These are phyloP conservation scores for Pseudonitzschia pungens DNA, from an alignment of 108 stramenopile species.

Conservation along the genomic window DNA sequence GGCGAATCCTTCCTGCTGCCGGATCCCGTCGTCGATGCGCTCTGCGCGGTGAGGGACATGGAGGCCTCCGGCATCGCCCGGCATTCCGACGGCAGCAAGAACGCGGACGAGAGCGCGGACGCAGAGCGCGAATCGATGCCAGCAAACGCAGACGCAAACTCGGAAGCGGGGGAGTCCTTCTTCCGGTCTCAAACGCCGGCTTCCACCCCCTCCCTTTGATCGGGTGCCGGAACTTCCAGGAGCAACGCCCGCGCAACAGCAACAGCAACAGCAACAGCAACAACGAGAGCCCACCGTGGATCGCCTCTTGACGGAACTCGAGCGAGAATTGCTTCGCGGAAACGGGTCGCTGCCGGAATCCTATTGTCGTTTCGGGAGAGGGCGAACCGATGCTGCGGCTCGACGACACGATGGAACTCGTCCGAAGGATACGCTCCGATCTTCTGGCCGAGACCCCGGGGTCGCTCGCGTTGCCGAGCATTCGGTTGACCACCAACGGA, in stretches of 20 bases:
- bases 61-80: constrained; percentile 19
- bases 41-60: constrained; percentile 54
- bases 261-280: not conserved
- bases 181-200: constrained; percentile 4
- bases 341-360: constrained; percentile 20
- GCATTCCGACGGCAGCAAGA: not conserved
- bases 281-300: constrained; percentile 44
- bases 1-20: constrained; percentile 63
- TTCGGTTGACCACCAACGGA: constrained; percentile 57
- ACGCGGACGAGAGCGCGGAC: not conserved
- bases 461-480: not conserved
- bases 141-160: constrained; percentile 17
- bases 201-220: constrained; percentile 12
- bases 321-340: not conserved
- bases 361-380: constrained; percentile 70
- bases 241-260: not conserved
- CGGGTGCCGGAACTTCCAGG: not conserved
- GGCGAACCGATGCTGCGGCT: constrained; percentile 74
- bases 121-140: constrained; percentile 10
- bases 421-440: constrained; percentile 2
- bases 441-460: not conserved
- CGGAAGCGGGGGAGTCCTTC: not conserved
- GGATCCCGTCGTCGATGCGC: constrained; percentile 41
- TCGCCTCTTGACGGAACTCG: constrained; percentile 39
- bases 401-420: constrained; percentile 45